Evolutionary conservation across 768 basidiomycete species (phyloP).

Genomic region (Lactarius vividus): DNA sequence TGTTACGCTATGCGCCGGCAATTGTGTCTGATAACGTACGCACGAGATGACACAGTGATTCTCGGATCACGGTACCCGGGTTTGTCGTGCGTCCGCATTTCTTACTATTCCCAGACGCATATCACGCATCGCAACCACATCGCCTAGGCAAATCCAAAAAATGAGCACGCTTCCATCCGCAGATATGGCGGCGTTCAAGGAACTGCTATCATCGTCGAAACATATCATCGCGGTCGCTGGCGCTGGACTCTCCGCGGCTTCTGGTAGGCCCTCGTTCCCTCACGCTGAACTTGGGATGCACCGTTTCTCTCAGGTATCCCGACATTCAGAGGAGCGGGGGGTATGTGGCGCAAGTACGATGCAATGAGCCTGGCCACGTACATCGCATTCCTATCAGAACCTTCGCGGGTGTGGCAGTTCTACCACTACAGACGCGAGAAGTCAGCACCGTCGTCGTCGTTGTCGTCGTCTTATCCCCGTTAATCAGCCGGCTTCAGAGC

Average conservation of each 20-base stretch:
- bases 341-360: constrained; percentile 21
- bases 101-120: neutral
- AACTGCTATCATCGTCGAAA: constrained; percentile 29
- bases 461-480: neutral
- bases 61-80: neutral
- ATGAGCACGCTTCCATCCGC: constrained; percentile 8
- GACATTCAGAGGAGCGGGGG: constrained; percentile 26
- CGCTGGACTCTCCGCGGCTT: constrained; percentile 61
- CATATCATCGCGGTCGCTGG: constrained; percentile 47
- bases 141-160: neutral
- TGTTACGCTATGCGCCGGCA: neutral
- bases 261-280: constrained; percentile 39
- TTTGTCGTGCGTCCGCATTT: neutral
- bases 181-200: constrained; percentile 17
- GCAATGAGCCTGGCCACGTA: constrained; percentile 14
- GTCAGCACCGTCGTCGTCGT: neutral
- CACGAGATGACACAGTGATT: neutral
- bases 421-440: constrained; percentile 24
- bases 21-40: neutral
- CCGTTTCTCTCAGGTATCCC: constrained; percentile 36
- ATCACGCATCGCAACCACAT: neutral
- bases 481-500: constrained; percentile 7
- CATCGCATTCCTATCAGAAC: constrained; percentile 16
- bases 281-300: constrained; percentile 1
- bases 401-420: constrained; percentile 22